These are phyloP conservation scores for Tuber magnatum DNA, from an alignment of 495 filamentous ascomycete genomes.

Conservation along the genomic window DNA sequence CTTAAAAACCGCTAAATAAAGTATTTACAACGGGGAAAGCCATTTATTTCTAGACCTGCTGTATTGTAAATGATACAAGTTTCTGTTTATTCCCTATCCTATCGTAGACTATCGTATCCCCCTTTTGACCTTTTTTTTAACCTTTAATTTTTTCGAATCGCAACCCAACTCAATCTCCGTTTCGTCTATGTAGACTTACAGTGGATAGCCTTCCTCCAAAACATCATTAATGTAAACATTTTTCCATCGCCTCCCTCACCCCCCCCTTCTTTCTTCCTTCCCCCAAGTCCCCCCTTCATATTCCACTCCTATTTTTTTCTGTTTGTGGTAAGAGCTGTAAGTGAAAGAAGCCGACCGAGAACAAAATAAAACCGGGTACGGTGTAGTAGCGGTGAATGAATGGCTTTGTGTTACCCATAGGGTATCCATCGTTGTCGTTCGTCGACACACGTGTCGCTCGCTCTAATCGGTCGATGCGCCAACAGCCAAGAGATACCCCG, in stretches of 20 bases:
- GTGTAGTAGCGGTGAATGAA: neutral
- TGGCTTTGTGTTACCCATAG: conserved; percentile 3
- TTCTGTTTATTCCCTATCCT: conserved; percentile 3
- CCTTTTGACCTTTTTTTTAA: neutral
- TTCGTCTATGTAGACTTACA: neutral
- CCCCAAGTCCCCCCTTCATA: conserved; percentile 2
- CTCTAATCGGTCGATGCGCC: conserved; percentile 2
- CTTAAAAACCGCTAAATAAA: neutral
- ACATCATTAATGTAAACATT: neutral
- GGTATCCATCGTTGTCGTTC: conserved; percentile 3
- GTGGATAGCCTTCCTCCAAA: neutral
- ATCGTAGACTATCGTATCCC: neutral
- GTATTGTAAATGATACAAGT: conserved; percentile 2
- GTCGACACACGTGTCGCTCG: conserved; percentile 5
- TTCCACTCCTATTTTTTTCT: conserved; percentile 3
- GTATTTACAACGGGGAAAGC: neutral
- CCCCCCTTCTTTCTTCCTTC: neutral
- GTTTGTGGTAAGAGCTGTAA: neutral
- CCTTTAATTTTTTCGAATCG: neutral
- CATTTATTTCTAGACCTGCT: neutral
- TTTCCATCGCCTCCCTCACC: neutral
- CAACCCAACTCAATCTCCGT: neutral
- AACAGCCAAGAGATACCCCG: conserved; percentile 2
- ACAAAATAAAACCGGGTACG: neutral
- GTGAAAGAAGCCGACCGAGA: neutral